Evolutionary conservation across 768 basidiomycete genomes (phyloP), one percentile per base, ranked within the genome.

Genomic region (Gymnopilus junonius): DNA sequence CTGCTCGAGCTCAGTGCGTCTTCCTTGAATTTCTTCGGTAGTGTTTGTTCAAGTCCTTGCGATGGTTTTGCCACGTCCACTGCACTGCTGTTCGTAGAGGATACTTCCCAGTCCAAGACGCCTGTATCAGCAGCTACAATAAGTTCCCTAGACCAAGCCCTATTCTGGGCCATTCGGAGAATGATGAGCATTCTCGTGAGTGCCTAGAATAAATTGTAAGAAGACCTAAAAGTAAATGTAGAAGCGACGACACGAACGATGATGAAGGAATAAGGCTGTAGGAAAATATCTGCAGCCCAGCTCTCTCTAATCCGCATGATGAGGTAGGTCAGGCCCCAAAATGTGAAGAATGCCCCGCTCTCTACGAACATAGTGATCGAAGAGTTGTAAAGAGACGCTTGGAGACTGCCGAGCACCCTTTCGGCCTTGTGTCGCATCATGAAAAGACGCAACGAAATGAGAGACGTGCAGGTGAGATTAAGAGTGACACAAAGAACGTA

Each of bases 131-230:
- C 70, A 8, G 78, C 75, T 0, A 65, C 65, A 31, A 76, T 72
- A 14, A 77, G 74, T 32, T 80, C 78, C 53, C 61, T 68, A 3
- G 75, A 74, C 79, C 79, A 80, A 15, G 79, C 79, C 17, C 75
- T 72, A 55, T 77, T 73, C 57, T 79, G 77, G 15, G 78, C 76
- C 74, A 80, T 80, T 27, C 78, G 74, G 11, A 79, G 67, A 21
- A 76, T 69, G 61, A 79, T 79, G 14, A 79, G 64, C 74, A 79
- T 77, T n/a, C 79, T 69, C 8, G 78, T 77, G 2, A 80, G 71
- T 29, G 73, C 70, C 76, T 77, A 42, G 29, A 39, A 37, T 20
- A 43, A 32, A 3, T 3, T 27, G 45, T 27, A 8, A 10, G 51
- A 17, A 37, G 42, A 3, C 25, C 29, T 4, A 11, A 29, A 23